Evolutionary conservation across 352 stramenopile genomes (phyloP).

Genomic region (Phytophthora macrochlamydospora): DNA sequence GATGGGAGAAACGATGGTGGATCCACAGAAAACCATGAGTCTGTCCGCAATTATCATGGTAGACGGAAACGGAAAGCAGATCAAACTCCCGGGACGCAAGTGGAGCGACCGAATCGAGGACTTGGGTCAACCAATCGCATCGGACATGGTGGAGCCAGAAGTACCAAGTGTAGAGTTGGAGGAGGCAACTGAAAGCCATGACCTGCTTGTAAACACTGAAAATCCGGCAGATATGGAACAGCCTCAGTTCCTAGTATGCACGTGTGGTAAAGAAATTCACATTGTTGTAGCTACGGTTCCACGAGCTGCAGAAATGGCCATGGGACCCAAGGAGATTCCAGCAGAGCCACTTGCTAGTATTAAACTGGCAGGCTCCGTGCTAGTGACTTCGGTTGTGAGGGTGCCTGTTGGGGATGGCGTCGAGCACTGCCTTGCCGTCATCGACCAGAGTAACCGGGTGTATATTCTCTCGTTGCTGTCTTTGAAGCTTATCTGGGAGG

Average conservation of each 20-base stretch:
- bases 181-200: conserved; percentile 4
- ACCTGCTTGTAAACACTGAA: conserved; percentile 8
- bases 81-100: conserved; percentile 45
- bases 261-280: conserved; percentile 61
- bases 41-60: conserved; percentile 76
- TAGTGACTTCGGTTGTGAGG: conserved; percentile 58
- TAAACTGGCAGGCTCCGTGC: conserved; percentile 45
- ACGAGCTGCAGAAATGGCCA: conserved; percentile 63
- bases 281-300: conserved; percentile 56
- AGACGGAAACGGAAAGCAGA: conserved; percentile 44
- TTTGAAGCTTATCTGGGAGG: conserved; percentile 56
- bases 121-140: conserved; percentile 6
- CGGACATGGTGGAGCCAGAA: conserved; percentile 15
- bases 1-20: conserved; percentile 65
- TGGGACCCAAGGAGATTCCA: conserved; percentile 47
- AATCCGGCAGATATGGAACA: conserved; percentile 41
- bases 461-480: conserved; percentile 71
- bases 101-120: conserved; percentile 34
- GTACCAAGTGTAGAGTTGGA: conserved; percentile 4
- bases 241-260: conserved; percentile 61
- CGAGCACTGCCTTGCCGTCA: conserved; percentile 65
- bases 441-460: conserved; percentile 71
- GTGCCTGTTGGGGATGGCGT: conserved; percentile 58
- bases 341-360: conserved; percentile 57
- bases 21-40: conserved; percentile 40